Conservation (phyloP, 2,329 filamentous ascomycete species). For the Beauveria asiatica region DNA sequence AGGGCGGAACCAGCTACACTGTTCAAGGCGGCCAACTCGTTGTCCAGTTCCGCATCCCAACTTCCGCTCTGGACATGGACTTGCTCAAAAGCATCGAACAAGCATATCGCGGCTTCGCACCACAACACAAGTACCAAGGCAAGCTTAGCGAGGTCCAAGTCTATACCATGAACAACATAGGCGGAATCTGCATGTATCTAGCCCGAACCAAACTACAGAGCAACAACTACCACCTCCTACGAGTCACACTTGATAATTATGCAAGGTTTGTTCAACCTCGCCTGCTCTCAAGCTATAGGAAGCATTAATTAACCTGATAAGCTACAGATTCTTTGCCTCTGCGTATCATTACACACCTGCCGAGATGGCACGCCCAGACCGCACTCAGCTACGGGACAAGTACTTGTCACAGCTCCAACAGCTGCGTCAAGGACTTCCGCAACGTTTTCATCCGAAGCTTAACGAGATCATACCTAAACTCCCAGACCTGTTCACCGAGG, state of each 20-base stretch:
- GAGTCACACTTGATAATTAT: conserved; percentile 13
- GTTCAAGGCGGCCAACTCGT: conserved; percentile 10
- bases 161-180: conserved; percentile 13
- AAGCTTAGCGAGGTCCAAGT: conserved; percentile 12
- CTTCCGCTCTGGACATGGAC: conserved; percentile 9
- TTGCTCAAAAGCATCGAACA: conserved; percentile 10
- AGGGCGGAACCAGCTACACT: conserved; percentile 17
- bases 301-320: neutral
- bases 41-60: conserved; percentile 15
- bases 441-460: conserved; percentile 10
- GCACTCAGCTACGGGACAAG: conserved; percentile 3
- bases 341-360: conserved; percentile 13
- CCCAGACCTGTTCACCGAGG: conserved; percentile 14
- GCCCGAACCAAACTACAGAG: neutral
- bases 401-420: conserved; percentile 12
- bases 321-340: conserved; percentile 14
- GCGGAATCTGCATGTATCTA: conserved; percentile 13
- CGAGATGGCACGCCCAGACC: conserved; percentile 5
- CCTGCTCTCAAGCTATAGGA: neutral
- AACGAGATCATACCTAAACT: conserved; percentile 12
- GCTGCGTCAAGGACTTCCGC: conserved; percentile 12
- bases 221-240: conserved; percentile 2
- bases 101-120: conserved; percentile 13
- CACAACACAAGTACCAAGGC: conserved; percentile 6
- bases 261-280: conserved; percentile 10